Evolutionary conservation across 495 filamentous ascomycete species (phyloP).

Genomic region (Bacidia rubella): DNA sequence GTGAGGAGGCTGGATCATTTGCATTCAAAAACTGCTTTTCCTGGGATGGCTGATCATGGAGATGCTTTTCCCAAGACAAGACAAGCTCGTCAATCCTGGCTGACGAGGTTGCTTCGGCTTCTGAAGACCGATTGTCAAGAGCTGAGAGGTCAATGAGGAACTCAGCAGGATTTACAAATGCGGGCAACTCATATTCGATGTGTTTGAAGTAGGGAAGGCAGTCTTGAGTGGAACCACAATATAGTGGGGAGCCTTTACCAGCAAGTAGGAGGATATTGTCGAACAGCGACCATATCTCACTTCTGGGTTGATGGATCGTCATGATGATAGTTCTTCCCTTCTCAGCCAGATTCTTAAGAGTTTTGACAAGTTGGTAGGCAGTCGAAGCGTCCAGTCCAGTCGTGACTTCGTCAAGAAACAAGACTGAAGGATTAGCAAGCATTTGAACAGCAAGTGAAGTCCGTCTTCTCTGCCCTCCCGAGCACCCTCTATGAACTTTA

Average conservation of each 20-base stretch:
- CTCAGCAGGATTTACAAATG: conserved; percentile 63
- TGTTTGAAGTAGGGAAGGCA: conserved; percentile 45
- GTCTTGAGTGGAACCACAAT: conserved; percentile 39
- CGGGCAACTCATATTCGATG: conserved; percentile 41
- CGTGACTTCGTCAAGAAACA: conserved; percentile 66
- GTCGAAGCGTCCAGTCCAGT: conserved; percentile 63
- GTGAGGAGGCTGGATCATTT: neutral
- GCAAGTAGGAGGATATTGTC: conserved; percentile 53
- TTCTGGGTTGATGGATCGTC: conserved; percentile 61
- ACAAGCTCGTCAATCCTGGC: conserved; percentile 41
- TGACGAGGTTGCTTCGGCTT: conserved; percentile 43
- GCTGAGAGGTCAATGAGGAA: conserved; percentile 59
- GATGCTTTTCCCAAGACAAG: conserved; percentile 33
- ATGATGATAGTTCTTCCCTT: conserved; percentile 58
- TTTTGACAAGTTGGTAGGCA: conserved; percentile 58
- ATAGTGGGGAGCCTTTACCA: conserved; percentile 48
- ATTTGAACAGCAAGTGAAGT: conserved; percentile 64
- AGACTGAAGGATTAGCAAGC: conserved; percentile 56
- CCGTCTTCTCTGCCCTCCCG: conserved; percentile 61
- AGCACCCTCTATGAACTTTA: conserved; percentile 55
- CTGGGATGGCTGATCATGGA: neutral
- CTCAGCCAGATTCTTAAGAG: conserved; percentile 47
- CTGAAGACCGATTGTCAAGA: conserved; percentile 49
- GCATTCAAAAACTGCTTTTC: neutral
- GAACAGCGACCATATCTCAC: conserved; percentile 63